Conservation (phyloP, 441 rosid genomes). For the Caryocar brasiliense region DNA sequence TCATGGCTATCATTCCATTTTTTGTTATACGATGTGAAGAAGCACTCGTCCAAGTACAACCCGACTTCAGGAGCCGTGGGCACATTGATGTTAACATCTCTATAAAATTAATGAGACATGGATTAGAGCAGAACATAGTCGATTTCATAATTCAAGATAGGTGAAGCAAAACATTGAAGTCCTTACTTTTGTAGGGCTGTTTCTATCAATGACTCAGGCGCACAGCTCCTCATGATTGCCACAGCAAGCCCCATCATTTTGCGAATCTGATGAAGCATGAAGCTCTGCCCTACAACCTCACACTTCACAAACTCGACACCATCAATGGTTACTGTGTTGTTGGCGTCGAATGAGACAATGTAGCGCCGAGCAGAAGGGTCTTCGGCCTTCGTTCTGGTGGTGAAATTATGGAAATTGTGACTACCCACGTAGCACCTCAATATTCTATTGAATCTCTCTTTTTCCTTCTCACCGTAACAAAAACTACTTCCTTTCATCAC, state of each 20-base stretch:
- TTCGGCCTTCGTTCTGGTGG: slow-evolving; percentile 77
- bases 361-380: slow-evolving; percentile 74
- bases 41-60: slow-evolving; percentile 83
- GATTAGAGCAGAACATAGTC: neutral
- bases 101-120: slow-evolving; percentile 7
- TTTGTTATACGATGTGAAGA: slow-evolving; percentile 67
- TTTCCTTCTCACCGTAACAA: slow-evolving; percentile 57
- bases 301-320: slow-evolving; percentile 84
- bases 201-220: slow-evolving; percentile 59
- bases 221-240: slow-evolving; percentile 71
- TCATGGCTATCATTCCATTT: slow-evolving; percentile 79
- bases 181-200: slow-evolving; percentile 65
- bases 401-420: slow-evolving; percentile 92
- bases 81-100: slow-evolving; percentile 60
- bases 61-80: slow-evolving; percentile 97
- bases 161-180: neutral
- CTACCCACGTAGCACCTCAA: slow-evolving; percentile 61
- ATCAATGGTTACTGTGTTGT: slow-evolving; percentile 37
- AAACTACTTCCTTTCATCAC: slow-evolving; percentile 21
- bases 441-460: slow-evolving; percentile 69
- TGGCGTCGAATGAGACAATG: slow-evolving; percentile 62
- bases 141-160: neutral
- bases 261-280: slow-evolving; percentile 96
- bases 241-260: slow-evolving; percentile 91
- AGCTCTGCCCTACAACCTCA: slow-evolving; percentile 94